These are phyloP conservation scores for Mycena rebaudengoi DNA, from an alignment of 768 basidiomycete species.

Conservation along the genomic window DNA sequence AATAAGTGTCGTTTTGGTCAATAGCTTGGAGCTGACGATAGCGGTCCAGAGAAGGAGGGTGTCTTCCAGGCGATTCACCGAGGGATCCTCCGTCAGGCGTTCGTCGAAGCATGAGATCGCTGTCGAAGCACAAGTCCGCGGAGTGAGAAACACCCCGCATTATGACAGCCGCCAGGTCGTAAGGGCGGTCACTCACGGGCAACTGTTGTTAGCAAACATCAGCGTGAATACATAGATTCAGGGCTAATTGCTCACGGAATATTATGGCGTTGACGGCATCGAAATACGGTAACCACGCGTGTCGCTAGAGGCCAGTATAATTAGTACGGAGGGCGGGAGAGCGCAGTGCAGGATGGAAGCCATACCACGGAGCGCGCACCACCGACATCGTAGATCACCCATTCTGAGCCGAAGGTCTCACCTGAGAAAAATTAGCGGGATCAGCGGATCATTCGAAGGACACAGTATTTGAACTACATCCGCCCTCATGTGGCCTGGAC, in stretches of 20 bases:
- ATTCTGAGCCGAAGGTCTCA: slow-evolving; percentile 55
- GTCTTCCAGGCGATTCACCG: slow-evolving; percentile 76
- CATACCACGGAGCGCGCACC: slow-evolving; percentile 65
- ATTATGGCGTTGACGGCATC: slow-evolving; percentile 81
- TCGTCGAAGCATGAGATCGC: slow-evolving; percentile 57
- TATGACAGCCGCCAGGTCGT: no score
- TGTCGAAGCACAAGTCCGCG: slow-evolving; percentile 12
- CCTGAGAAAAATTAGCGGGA: slow-evolving; percentile 4
- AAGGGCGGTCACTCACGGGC: slow-evolving; percentile 42
- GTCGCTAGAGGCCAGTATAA: slow-evolving; percentile 52
- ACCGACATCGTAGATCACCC: slow-evolving; percentile 77
- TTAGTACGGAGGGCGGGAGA: not conserved
- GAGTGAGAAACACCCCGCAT: slow-evolving; percentile 41
- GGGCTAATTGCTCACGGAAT: slow-evolving; percentile 62
- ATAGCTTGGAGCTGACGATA: slow-evolving; percentile 66
- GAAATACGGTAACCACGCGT: slow-evolving; percentile 78
- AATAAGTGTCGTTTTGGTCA: slow-evolving; percentile 68
- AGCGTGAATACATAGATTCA: slow-evolving; percentile 26
- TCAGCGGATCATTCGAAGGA: not conserved
- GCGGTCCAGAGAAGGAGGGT: slow-evolving; percentile 74
- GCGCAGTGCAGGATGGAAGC: slow-evolving; percentile 9
- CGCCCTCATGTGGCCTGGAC: no score
- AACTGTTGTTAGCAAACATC: slow-evolving; percentile 4
- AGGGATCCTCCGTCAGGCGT: slow-evolving; percentile 62
- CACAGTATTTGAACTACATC: not conserved